Percentiles rank a stretch among this genome's conserved stretches.
phyloP scores from a whole-genome alignment of 2,329 filamentous ascomycete species.

The Colletotrichum destructivum region DNA sequence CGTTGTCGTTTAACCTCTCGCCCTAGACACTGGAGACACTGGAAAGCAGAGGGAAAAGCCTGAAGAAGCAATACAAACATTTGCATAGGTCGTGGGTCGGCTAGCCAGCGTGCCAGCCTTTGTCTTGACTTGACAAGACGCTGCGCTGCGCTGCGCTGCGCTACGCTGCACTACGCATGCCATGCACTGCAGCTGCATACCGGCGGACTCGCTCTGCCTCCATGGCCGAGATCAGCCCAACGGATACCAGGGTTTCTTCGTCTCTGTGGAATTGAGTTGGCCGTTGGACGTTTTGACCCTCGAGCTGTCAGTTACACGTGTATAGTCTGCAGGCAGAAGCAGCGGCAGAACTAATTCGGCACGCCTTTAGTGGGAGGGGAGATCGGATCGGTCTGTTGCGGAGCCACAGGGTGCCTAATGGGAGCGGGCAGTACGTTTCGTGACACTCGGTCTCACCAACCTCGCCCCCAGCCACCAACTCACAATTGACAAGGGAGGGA shows the following conservation, averaged over 20 bases:
- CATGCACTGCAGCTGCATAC: conserved; percentile 22
- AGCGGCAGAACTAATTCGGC: conserved; percentile 1
- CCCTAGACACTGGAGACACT: neutral
- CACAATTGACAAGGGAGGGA: neutral
- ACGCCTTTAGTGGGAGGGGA: neutral
- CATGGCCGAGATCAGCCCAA: neutral
- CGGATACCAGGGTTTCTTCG: neutral
- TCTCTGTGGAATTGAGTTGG: conserved; percentile 8
- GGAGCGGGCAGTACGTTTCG: conserved; percentile 1
- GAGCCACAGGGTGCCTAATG: neutral
- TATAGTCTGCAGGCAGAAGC: conserved; percentile 8
- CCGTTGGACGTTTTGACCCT: conserved; percentile 13
- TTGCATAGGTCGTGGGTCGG: conserved; percentile 9
- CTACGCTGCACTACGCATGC: neutral
- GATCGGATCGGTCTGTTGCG: neutral
- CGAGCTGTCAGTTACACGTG: conserved; percentile 9
- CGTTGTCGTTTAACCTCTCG: neutral
- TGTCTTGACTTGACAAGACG: neutral
- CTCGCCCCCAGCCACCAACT: neutral
- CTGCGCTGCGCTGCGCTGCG: neutral
- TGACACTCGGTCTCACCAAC: neutral
- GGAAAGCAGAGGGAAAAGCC: neutral
- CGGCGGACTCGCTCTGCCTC: conserved; percentile 8
- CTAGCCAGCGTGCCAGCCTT: neutral
- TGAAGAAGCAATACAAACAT: neutral